Evolutionary conservation across 352 stramenopile species (phyloP).

Genomic region (Phytopythium sindhum): DNA sequence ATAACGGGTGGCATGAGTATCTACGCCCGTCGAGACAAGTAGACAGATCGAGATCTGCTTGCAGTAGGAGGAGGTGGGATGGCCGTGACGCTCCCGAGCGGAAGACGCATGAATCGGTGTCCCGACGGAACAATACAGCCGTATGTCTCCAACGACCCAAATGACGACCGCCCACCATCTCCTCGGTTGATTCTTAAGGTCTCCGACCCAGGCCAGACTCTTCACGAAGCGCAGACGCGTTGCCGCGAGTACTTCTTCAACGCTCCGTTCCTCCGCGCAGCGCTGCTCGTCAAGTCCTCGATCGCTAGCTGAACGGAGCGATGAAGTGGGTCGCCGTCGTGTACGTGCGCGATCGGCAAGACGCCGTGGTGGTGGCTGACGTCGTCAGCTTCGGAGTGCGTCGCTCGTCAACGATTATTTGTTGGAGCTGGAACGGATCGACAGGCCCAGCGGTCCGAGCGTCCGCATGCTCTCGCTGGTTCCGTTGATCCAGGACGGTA

Average conservation of each 20-base stretch:
- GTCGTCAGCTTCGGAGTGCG: background rate
- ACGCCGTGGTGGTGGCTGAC: background rate
- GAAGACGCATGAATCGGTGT: background rate
- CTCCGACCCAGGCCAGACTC: background rate
- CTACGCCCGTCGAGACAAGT: background rate
- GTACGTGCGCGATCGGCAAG: background rate
- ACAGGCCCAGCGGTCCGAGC: too few species aligned
- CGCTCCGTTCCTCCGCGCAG: background rate
- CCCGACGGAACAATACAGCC: background rate
- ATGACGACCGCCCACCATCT: background rate
- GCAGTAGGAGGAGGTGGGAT: background rate
- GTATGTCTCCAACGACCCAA: background rate
- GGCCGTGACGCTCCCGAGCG: background rate
- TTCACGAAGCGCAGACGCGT: background rate
- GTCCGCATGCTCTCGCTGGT: too few species aligned
- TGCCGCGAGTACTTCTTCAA: background rate
- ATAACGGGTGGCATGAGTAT: background rate
- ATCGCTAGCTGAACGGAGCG: background rate
- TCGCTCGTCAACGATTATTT: background rate
- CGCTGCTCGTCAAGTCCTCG: background rate
- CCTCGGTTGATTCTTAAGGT: background rate
- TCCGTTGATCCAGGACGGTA: too few species aligned
- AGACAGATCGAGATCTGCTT: background rate
- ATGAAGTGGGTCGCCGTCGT: background rate
- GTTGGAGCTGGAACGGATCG: background rate